These are phyloP conservation scores for Lolium multiflorum DNA, from an alignment of 176 grass and related monocot species.

Conservation along the genomic window DNA sequence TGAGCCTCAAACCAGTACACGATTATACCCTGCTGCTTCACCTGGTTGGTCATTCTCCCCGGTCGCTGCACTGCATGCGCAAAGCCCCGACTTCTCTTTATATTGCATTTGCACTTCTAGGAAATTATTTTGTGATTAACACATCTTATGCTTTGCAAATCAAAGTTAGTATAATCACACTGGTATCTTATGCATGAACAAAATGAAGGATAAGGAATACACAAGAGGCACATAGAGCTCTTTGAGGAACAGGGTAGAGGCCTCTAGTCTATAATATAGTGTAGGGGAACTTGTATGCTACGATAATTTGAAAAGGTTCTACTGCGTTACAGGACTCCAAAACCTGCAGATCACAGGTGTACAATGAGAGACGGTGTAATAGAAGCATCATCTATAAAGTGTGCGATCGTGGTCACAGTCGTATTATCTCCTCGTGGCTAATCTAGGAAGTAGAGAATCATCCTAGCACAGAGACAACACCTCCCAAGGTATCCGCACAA, in stretches of 20 bases:
- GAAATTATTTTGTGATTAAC: not conserved
- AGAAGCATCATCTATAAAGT: not conserved
- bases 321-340: not conserved
- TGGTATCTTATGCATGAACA: not conserved
- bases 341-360: not conserved
- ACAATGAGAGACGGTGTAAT: not conserved
- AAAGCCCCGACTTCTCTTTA: not conserved
- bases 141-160: not conserved
- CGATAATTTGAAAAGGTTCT: not conserved
- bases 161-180: not conserved
- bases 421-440: not conserved
- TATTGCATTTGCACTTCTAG: not conserved
- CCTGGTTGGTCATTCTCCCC: not conserved
- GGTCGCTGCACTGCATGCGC: not conserved
- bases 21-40: not conserved
- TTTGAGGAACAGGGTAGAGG: not conserved
- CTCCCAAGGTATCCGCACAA: not conserved
- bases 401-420: not conserved
- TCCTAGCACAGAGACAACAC: not conserved
- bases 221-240: not conserved
- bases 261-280: not conserved
- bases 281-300: not conserved
- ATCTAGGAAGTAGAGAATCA: not conserved
- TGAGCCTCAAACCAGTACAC: not conserved
- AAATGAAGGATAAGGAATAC: not conserved